Base-by-base conservation (phyloP, 208 protist genomes). In the Acanthamoeba triangularis region DNA sequence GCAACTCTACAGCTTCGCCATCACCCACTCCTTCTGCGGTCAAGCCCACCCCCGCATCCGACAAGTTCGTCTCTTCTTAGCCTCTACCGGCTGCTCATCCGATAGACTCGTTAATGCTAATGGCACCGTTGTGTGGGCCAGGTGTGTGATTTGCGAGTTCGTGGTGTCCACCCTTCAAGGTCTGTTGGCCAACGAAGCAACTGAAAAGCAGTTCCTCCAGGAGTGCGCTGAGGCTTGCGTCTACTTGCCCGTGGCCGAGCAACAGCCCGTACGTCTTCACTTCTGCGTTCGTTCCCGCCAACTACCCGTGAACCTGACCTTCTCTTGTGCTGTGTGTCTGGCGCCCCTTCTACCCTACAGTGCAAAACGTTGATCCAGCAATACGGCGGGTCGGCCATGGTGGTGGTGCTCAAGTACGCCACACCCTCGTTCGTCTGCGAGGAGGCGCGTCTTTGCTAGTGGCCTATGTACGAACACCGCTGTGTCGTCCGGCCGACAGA, bases 111-210 rank as follows among this genome's bases (percentile, higher is more conserved):
- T 44, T 72, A 13, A 13, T 72, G 65, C 16, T 33, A n/a, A 74
- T 25, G 23, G 7, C 14, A 7, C n/a, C 6, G 14, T 10, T 7
- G 2, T 4, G 2, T 28, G 59, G 20, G 28, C 13, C 85, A 92
- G 85, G 44, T 92, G 85, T 41, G 85, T 92, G 18, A 92, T 92
- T 30, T 92, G 85, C 44, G 85, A 92, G 63, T 92, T 76, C 63
- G 63, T 92, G n/a, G 85, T 92, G 13, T 92, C 85, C 33, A 92
- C 85, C 5, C 85, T 92, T 2, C 59, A 65, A 33, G 85, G 85
- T 14, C 63, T 92, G 8, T 35, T 92, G 56, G 85, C 85, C 47
- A 92, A 72, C 56, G 33, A 69, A 14, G 85, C 2, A 8, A 35
- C 69, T 5, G 85, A 92, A 52, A 13, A 92, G 25, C 85, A 92